Conservation (phyloP, 1,139 yeast genomes). For the Pichia terricola region DNA sequence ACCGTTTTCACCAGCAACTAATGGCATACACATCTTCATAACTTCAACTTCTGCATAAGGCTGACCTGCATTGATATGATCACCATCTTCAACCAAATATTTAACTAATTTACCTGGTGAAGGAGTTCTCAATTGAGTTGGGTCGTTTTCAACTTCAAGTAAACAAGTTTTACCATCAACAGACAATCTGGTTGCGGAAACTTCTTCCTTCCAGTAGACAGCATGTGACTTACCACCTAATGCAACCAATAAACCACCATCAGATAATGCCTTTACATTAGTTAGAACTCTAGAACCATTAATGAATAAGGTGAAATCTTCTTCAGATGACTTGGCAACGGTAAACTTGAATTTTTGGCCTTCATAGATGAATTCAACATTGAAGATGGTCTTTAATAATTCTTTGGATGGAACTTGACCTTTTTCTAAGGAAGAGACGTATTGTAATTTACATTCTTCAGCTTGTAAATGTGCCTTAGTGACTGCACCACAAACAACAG, state of each 20-base stretch:
- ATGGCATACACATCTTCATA: slow-evolving; percentile 97
- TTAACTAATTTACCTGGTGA: slow-evolving; percentile 97
- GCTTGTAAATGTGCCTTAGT: slow-evolving; percentile 83
- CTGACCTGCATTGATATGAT: slow-evolving; percentile 85
- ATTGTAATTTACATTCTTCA: slow-evolving; percentile 61
- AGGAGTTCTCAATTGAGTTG: slow-evolving; percentile 96
- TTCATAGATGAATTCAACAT: slow-evolving; percentile 91
- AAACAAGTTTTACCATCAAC: slow-evolving; percentile 93
- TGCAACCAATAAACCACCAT: slow-evolving; percentile 86
- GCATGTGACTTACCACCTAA: slow-evolving; percentile 91
- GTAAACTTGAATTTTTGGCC: slow-evolving; percentile 90
- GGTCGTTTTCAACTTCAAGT: slow-evolving; percentile 91
- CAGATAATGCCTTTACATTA: slow-evolving; percentile 78
- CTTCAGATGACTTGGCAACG: slow-evolving; percentile 84
- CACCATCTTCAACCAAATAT: slow-evolving; percentile 91
- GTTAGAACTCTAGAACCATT: slow-evolving; percentile 89
- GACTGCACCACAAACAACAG: slow-evolving; percentile 95
- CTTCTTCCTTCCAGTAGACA: slow-evolving; percentile 96
- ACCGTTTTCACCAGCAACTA: slow-evolving; percentile 90
- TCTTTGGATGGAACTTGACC: slow-evolving; percentile 91
- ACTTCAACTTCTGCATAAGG: slow-evolving; percentile 98
- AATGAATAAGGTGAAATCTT: slow-evolving; percentile 77
- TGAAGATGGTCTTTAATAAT: slow-evolving; percentile 75
- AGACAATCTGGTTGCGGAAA: slow-evolving; percentile 89
- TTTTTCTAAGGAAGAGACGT: slow-evolving; percentile 66